These are phyloP conservation scores for Cyberlindnera nakhonratchasimensis DNA, from an alignment of 805 yeast genomes.

Conservation along the genomic window DNA sequence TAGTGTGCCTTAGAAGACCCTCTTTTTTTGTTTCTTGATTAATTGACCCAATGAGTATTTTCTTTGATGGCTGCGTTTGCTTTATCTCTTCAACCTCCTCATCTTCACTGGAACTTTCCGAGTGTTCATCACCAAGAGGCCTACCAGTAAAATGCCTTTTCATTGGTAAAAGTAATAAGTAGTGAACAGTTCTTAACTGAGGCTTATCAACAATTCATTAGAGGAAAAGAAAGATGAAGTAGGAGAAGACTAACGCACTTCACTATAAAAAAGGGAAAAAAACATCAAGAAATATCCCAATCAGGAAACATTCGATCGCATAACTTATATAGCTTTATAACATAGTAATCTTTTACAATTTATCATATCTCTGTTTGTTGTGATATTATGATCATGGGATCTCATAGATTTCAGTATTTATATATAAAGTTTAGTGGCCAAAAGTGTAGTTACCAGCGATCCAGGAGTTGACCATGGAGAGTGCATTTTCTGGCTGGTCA, in stretches of 20 bases:
- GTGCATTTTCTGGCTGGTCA: conserved; percentile 75
- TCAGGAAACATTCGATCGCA: too few relatives aligned
- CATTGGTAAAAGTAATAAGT: conserved; percentile 1
- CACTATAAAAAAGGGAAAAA: neutral
- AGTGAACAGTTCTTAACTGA: neutral
- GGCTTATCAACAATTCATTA: too few relatives aligned
- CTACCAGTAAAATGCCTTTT: conserved; percentile 19
- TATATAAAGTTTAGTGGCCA: conserved; percentile 8
- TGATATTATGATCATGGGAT: too few relatives aligned
- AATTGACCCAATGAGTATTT: neutral
- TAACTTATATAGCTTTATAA: too few relatives aligned
- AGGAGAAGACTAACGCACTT: neutral
- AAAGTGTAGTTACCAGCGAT: conserved; percentile 42
- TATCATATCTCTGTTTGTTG: too few relatives aligned
- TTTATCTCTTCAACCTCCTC: conserved; percentile 6
- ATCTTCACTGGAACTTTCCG: conserved; percentile 2
- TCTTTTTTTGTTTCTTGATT: neutral
- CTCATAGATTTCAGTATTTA: neutral
- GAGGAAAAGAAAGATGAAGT: too few relatives aligned
- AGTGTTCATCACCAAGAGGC: conserved; percentile 6
- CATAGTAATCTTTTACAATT: too few relatives aligned
- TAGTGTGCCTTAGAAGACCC: neutral
- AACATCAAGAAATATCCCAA: neutral
- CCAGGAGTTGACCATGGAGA: conserved; percentile 76
- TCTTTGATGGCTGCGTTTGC: conserved; percentile 6